phyloP scores from a whole-genome alignment of 2,329 filamentous ascomycete species.

The Colletotrichum coccodes region DNA sequence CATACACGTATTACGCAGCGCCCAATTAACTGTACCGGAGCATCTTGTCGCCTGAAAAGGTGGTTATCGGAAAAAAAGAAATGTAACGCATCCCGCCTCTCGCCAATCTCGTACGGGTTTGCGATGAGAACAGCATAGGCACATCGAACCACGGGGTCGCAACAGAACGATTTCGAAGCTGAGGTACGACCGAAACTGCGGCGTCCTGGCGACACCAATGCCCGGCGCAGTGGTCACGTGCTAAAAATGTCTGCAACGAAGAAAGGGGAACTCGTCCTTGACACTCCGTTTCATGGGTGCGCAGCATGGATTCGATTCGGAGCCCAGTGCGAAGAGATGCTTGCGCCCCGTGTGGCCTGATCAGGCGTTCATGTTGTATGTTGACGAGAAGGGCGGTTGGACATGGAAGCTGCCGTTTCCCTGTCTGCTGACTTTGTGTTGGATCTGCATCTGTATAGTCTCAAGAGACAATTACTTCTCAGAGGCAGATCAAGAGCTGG shows the following conservation, averaged over 20 bases:
- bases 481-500: slow-evolving; percentile 5
- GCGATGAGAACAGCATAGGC: neutral
- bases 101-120: neutral
- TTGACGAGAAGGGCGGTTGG: neutral
- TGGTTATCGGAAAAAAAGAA: neutral
- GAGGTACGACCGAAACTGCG: neutral
- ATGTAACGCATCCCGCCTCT: neutral
- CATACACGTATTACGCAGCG: slow-evolving; percentile 8
- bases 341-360: neutral
- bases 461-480: slow-evolving; percentile 16
- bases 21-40: neutral
- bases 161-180: neutral
- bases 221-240: neutral
- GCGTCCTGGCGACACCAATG: neutral
- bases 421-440: neutral
- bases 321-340: neutral
- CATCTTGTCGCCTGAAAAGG: neutral
- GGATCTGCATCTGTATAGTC: slow-evolving; percentile 18
- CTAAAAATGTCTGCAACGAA: neutral
- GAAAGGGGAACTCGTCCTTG: neutral
- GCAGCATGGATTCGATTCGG: neutral
- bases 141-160: neutral
- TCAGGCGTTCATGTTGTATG: neutral
- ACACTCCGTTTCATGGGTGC: neutral
- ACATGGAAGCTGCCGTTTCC: neutral